Conservation (phyloP, 2,329 filamentous ascomycete species). For the Penicillium sp. region DNA sequence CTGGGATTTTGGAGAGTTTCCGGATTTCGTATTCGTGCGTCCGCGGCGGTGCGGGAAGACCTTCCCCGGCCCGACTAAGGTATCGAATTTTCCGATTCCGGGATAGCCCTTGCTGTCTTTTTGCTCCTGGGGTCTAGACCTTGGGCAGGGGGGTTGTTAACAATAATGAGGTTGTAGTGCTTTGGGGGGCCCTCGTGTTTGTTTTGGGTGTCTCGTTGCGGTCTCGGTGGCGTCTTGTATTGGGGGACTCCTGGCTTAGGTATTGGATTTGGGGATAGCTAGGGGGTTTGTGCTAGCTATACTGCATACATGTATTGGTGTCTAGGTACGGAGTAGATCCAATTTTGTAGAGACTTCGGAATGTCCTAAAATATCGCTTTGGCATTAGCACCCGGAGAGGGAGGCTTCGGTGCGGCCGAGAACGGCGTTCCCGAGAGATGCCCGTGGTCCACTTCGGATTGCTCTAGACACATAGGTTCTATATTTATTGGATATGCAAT, state of each 20-base stretch:
- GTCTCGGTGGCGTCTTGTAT: neutral
- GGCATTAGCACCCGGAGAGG: neutral
- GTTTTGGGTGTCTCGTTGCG: neutral
- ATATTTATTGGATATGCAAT: neutral
- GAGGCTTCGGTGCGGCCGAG: neutral
- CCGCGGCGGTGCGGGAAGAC: constrained; percentile 16
- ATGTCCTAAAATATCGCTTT: neutral
- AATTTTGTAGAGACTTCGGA: neutral
- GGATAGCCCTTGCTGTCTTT: constrained; percentile 4
- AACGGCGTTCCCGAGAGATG: neutral
- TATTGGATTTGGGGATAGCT: neutral
- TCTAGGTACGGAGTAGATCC: neutral
- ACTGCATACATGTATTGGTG: neutral
- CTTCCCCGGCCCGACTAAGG: constrained; percentile 6
- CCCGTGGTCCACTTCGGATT: neutral
- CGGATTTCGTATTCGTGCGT: constrained; percentile 10
- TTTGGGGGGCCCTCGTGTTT: neutral
- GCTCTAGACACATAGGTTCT: neutral
- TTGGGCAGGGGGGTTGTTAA: neutral
- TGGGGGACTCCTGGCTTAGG: constrained; percentile 1
- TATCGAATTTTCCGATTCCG: constrained; percentile 16
- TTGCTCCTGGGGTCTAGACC: neutral
- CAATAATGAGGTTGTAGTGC: neutral
- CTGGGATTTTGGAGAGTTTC: constrained; percentile 13
- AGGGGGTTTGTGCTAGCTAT: neutral